Percentiles rank a stretch among this genome's conserved stretches.
Evolutionary conservation across 164 flowering plant genomes (phyloP).

Genomic region (Dillenia suffruticosa): DNA sequence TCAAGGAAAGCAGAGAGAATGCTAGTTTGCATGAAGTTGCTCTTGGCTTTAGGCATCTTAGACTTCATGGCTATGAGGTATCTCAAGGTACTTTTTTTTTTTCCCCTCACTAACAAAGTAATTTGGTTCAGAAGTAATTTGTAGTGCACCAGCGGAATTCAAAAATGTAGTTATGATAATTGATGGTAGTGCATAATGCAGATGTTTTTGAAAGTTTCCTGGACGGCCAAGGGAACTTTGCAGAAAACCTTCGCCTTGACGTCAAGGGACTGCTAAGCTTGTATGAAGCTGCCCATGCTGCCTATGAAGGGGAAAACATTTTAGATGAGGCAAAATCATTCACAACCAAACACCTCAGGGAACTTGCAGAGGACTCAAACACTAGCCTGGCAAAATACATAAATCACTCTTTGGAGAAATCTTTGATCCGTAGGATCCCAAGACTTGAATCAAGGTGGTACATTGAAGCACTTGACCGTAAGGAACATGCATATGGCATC

Average conservation of each 20-base stretch:
- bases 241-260: constrained; percentile 6
- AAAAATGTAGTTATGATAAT: background rate
- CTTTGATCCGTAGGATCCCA: constrained; percentile 17
- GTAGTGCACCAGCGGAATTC: background rate
- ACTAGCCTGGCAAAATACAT: background rate
- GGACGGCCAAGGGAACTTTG: constrained; percentile 13
- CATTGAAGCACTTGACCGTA: constrained; percentile 16
- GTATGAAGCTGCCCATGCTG: constrained; percentile 28
- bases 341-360: constrained; percentile 12
- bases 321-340: constrained; percentile 21
- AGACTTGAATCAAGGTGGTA: constrained; percentile 21
- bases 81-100: constrained; percentile 20
- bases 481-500: background rate
- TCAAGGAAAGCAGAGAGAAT: background rate
- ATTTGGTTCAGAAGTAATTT: background rate
- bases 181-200: constrained; percentile 2
- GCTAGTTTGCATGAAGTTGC: constrained; percentile 15
- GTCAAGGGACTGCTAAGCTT: constrained; percentile 26
- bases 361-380: background rate
- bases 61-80: constrained; percentile 26
- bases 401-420: constrained; percentile 21
- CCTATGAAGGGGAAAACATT: constrained; percentile 22
- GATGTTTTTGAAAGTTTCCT: constrained; percentile 25
- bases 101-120: background rate
- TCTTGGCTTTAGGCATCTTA: constrained; percentile 27